These are phyloP conservation scores for Colletotrichum incanum DNA, from an alignment of 2,329 filamentous ascomycete genomes.

Conservation along the genomic window DNA sequence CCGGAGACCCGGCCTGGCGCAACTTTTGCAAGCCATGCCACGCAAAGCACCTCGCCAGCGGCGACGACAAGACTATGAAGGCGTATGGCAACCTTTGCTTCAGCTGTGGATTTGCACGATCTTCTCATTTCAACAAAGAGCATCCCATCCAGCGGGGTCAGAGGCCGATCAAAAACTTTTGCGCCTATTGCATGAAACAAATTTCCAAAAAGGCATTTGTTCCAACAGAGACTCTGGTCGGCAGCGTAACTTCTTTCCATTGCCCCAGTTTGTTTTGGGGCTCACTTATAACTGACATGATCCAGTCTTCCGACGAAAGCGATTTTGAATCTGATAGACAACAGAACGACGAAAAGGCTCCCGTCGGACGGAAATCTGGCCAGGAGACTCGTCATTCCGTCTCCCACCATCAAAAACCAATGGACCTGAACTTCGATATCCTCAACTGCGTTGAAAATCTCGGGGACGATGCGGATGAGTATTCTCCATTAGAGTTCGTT, in stretches of 20 bases:
- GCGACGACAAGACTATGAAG: conserved; percentile 15
- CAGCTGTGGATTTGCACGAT: conserved; percentile 55
- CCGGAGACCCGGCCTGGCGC: conserved; percentile 38
- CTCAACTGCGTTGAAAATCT: not conserved
- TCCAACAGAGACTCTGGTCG: conserved; percentile 33
- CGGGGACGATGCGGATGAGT: not conserved
- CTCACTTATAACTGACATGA: not conserved
- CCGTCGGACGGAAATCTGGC: not conserved
- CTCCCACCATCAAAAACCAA: not conserved
- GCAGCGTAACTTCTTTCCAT: conserved; percentile 8
- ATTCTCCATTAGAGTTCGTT: conserved; percentile 10
- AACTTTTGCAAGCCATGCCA: conserved; percentile 42
- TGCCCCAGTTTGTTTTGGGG: not conserved
- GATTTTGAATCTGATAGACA: not conserved
- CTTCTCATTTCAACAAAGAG: conserved; percentile 53
- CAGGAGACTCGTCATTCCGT: not conserved
- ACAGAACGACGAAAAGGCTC: not conserved
- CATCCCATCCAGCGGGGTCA: conserved; percentile 49
- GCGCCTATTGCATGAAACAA: conserved; percentile 52
- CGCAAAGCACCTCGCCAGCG: conserved; percentile 27
- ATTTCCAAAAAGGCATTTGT: conserved; percentile 12
- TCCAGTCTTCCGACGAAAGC: conserved; percentile 38
- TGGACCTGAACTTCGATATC: not conserved
- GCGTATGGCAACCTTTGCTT: conserved; percentile 50
- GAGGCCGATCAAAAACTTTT: conserved; percentile 53